Conservation (phyloP, 2,329 filamentous ascomycete species). For the Claviceps sp. region DNA sequence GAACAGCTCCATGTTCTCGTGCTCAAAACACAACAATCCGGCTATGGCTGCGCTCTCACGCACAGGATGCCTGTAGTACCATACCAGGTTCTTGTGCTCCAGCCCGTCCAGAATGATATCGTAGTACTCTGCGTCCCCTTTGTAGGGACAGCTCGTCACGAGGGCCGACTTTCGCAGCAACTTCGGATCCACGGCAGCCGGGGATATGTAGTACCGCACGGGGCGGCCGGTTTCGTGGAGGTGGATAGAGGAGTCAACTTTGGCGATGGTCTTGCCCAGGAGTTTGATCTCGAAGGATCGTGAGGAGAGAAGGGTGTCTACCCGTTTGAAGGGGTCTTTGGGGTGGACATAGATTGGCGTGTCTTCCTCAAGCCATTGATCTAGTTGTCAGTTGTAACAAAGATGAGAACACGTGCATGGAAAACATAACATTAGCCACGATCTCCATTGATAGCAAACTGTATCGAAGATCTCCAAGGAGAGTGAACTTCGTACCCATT, state of each 20-base stretch:
- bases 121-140: conserved; percentile 52
- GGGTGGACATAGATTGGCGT: conserved; percentile 46
- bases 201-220: conserved; percentile 44
- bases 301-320: conserved; percentile 45
- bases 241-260: conserved; percentile 33
- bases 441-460: too few species aligned
- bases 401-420: too few species aligned
- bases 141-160: conserved; percentile 51
- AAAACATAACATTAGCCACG: too few species aligned
- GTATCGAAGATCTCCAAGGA: too few species aligned
- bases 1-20: conserved; percentile 53
- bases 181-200: conserved; percentile 32
- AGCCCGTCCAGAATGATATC: conserved; percentile 33
- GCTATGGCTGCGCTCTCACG: conserved; percentile 41
- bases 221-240: conserved; percentile 48
- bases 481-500: conserved; percentile 15
- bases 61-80: conserved; percentile 48
- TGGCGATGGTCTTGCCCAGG: conserved; percentile 32
- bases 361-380: conserved; percentile 41
- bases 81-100: conserved; percentile 38
- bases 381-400: conserved; percentile 9
- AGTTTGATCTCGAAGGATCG: conserved; percentile 38
- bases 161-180: conserved; percentile 36
- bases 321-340: conserved; percentile 53
- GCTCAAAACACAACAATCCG: conserved; percentile 50